These are phyloP conservation scores for Helminthosporium solani DNA, from an alignment of 2,329 filamentous ascomycete species.

Conservation along the genomic window DNA sequence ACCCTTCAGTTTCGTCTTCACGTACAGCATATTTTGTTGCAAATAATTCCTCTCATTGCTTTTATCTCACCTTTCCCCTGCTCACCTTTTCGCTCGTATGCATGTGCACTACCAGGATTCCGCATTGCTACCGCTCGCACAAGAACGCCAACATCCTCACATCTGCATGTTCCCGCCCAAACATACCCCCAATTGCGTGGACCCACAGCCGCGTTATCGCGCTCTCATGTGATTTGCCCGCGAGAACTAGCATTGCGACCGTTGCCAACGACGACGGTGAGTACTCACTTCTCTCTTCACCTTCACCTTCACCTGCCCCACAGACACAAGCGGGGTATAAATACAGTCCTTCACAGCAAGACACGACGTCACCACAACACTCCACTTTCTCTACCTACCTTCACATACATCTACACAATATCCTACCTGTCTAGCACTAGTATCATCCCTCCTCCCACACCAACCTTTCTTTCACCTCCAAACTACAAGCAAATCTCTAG, in stretches of 20 bases:
- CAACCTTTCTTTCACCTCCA: no score
- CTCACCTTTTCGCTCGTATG: background rate
- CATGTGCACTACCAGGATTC: background rate
- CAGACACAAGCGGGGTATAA: no score
- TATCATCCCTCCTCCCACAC: no score
- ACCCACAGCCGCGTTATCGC: background rate
- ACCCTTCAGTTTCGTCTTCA: no score
- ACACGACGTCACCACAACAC: no score
- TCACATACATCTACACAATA: no score
- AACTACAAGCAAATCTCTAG: no score
- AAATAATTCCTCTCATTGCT: background rate
- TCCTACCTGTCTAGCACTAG: no score
- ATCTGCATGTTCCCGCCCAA: background rate
- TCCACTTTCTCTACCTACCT: no score
- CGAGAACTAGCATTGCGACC: background rate
- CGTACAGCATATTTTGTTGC: no score
- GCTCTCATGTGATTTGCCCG: constrained; percentile 1
- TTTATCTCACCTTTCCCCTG: background rate
- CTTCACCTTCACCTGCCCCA: no score
- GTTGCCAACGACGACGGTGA: constrained; percentile 2
- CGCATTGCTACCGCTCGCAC: background rate
- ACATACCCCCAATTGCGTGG: background rate
- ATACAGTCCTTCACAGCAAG: background rate
- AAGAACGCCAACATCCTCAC: background rate
- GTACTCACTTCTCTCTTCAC: no score